Base-by-base conservation (phyloP, 257 asterid species). In the Paraleonurus japonicus region DNA sequence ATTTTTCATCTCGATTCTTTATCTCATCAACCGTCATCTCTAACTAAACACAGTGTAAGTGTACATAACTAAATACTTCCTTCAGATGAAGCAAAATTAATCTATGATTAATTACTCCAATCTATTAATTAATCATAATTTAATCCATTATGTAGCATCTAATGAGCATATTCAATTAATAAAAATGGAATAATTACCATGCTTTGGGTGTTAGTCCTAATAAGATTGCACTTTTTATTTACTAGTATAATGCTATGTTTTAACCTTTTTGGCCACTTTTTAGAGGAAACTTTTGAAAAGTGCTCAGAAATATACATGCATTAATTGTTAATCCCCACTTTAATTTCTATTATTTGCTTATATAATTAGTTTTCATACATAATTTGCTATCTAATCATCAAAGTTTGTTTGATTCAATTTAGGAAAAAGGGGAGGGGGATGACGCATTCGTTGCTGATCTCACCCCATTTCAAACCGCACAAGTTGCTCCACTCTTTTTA, bases 201-300 rank as follows among this genome's bases (percentile, higher is more conserved):
- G 30, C 12, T 11, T 43, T 65, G 69, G 75, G 85, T 81, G 85
- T 70, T 74, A 67, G 78, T 78, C 82, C 80, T 75, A 77, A 77
- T 81, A 65, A 66, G 80, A 77, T 20, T 69, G 73, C 85, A 81
- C 85, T 24, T 61, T 77, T 45, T 70, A 59, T 11, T 70, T 59
- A 50, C 58, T 65, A 72, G 35, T 65, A 72, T 17, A 45, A 54
- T 50, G 60, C 35, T 51, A 30, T 51, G 10, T 26, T 61, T 43
- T 37, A 23, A 50, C 68, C 53, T 27, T 71, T 75, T 59, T 19
- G 53, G 64, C 37, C 67, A 30, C 71, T 37, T 24, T 61, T 20
- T 16, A 4, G 26, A 37, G 48, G 4, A 11, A 61, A 57, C 12
- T 51, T 33, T 67, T 10, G 28, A 4, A 73, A 69, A 69, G 61